phyloP scores from a whole-genome alignment of 768 basidiomycete species.

The Collybia mongolica region DNA sequence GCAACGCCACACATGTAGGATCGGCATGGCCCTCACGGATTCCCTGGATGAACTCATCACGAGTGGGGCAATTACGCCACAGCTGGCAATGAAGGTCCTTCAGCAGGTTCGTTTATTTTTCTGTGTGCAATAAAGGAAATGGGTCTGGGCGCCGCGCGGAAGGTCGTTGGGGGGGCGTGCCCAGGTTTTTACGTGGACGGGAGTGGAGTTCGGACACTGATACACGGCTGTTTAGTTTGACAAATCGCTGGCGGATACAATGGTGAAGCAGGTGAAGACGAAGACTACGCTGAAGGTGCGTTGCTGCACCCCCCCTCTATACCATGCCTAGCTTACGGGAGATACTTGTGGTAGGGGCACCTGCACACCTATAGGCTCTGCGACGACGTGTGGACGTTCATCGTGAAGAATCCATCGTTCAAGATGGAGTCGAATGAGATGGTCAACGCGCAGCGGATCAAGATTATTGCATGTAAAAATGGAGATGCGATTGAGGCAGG shows the following conservation, averaged over 20 bases:
- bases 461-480: constrained; percentile 98
- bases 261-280: constrained; percentile 91
- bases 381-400: constrained; percentile 99
- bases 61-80: constrained; percentile 93
- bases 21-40: constrained; percentile 97
- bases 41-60: constrained; percentile 98
- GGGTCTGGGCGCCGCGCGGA: background rate
- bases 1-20: constrained; percentile 45
- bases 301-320: constrained; percentile 3
- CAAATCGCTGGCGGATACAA: constrained; percentile 89
- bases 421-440: constrained; percentile 93
- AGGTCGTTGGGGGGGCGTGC: background rate
- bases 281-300: constrained; percentile 91
- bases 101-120: constrained; percentile 67
- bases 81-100: constrained; percentile 98
- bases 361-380: constrained; percentile 89
- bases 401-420: constrained; percentile 88
- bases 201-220: background rate
- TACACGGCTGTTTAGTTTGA: constrained; percentile 68
- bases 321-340: background rate
- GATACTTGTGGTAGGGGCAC: constrained; percentile 59
- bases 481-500: constrained; percentile 83
- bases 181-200: too few species aligned
- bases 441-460: constrained; percentile 75
- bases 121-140: background rate